Conservation (phyloP, 768 basidiomycete genomes). For the Gloeophyllum trabeum region DNA sequence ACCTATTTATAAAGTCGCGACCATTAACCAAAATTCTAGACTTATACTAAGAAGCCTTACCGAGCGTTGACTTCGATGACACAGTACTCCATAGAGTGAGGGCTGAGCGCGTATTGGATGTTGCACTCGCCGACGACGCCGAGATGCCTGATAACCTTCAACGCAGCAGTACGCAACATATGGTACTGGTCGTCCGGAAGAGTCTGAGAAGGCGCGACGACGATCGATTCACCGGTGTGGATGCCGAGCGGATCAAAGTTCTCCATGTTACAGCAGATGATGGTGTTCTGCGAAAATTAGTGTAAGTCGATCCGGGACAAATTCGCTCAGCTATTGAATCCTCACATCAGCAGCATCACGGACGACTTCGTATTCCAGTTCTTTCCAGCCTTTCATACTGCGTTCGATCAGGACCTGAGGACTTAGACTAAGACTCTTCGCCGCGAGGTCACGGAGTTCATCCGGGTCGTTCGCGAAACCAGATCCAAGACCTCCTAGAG, state of each 20-base stretch:
- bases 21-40: slow-evolving; percentile 86
- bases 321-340: slow-evolving; percentile 12
- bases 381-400: slow-evolving; percentile 99
- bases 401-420: slow-evolving; percentile 97
- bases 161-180: slow-evolving; percentile 95
- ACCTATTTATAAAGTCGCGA: too few species aligned
- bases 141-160: slow-evolving; percentile 89
- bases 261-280: slow-evolving; percentile 99
- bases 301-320: slow-evolving; percentile 8
- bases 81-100: slow-evolving; percentile 85
- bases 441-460: slow-evolving; percentile 89
- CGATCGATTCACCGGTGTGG: slow-evolving; percentile 98
- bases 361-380: slow-evolving; percentile 98
- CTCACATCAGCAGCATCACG: slow-evolving; percentile 93
- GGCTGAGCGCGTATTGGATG: slow-evolving; percentile 97
- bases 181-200: slow-evolving; percentile 97
- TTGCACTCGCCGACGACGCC: slow-evolving; percentile 94
- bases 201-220: slow-evolving; percentile 97
- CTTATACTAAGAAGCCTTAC: slow-evolving; percentile 34
- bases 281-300: slow-evolving; percentile 63
- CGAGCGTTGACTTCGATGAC: slow-evolving; percentile 98
- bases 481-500: slow-evolving; percentile 95
- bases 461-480: slow-evolving; percentile 94
- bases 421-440: slow-evolving; percentile 80
- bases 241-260: slow-evolving; percentile 99